phyloP scores from a whole-genome alignment of 2,329 filamentous ascomycete genomes.

The Apiospora aurea region DNA sequence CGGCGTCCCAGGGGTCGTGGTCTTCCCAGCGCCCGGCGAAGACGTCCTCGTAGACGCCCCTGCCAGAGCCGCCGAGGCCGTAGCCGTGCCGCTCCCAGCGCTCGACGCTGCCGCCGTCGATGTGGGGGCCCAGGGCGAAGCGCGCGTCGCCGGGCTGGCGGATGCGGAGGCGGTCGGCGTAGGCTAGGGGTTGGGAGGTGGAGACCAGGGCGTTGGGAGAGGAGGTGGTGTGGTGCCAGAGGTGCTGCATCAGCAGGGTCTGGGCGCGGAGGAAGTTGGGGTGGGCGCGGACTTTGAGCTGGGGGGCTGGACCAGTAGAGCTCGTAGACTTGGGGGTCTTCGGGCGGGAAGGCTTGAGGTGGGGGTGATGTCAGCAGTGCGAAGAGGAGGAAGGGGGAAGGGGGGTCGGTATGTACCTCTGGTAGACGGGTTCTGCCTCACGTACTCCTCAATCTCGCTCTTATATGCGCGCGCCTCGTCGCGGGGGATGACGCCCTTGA shows the following conservation, averaged over 20 bases:
- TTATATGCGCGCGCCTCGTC: constrained; percentile 71
- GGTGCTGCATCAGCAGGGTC: constrained; percentile 61
- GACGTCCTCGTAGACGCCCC: constrained; percentile 72
- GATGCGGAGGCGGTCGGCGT: constrained; percentile 76
- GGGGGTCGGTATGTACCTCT: constrained; percentile 52
- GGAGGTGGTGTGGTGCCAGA: constrained; percentile 63
- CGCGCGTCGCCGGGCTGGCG: constrained; percentile 71
- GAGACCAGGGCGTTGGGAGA: constrained; percentile 51
- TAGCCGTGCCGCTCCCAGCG: constrained; percentile 78
- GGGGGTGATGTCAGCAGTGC: constrained; percentile 32
- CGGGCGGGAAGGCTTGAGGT: constrained; percentile 65
- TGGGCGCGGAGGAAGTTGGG: constrained; percentile 69
- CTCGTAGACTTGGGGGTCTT: constrained; percentile 75
- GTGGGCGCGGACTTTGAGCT: constrained; percentile 72
- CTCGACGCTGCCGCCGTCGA: constrained; percentile 78
- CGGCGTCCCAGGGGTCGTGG: constrained; percentile 84
- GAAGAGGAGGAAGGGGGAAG: too few species aligned
- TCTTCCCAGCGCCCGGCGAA: constrained; percentile 78
- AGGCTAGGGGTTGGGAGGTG: constrained; percentile 64
- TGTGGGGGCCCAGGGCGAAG: constrained; percentile 74
- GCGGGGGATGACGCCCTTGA: constrained; percentile 70
- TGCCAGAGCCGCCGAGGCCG: constrained; percentile 50
- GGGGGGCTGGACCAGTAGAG: constrained; percentile 75
- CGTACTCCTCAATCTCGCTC: constrained; percentile 68
- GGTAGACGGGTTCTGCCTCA: constrained; percentile 67